Percentiles rank a stretch among this genome's conserved stretches.
These are phyloP conservation scores for Suillus cothurnatus DNA, from an alignment of 768 basidiomycete species.

Conservation along the genomic window DNA sequence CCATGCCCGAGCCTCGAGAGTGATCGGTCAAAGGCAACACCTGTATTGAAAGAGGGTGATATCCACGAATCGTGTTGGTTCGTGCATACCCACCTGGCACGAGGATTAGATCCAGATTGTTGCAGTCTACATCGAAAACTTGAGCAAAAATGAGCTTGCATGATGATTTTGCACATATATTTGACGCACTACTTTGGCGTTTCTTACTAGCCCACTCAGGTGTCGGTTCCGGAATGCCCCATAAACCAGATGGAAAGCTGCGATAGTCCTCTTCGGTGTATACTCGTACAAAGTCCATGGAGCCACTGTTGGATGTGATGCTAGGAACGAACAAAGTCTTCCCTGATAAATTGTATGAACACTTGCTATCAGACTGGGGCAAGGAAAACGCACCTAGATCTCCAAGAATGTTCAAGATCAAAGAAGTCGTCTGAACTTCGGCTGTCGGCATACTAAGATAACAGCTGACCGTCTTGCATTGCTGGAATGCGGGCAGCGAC, in stretches of 20 bases:
- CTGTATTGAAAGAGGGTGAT: conserved; percentile 35
- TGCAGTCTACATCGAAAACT: conserved; percentile 36
- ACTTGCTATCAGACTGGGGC: not conserved
- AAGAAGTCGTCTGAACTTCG: conserved; percentile 60
- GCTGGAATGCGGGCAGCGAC: conserved; percentile 51
- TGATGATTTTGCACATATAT: conserved; percentile 9
- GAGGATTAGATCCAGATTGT: conserved; percentile 62
- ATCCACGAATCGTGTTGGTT: conserved; percentile 2
- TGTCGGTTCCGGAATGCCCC: conserved; percentile 78
- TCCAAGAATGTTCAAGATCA: conserved; percentile 56
- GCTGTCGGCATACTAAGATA: conserved; percentile 80
- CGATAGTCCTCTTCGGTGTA: conserved; percentile 60
- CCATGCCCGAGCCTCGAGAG: conserved; percentile 77
- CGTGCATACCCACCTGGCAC: conserved; percentile 55
- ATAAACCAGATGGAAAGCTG: conserved; percentile 58
- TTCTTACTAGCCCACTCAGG: conserved; percentile 41
- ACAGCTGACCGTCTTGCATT: conserved; percentile 60
- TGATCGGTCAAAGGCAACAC: conserved; percentile 73
- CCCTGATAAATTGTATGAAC: conserved; percentile 37
- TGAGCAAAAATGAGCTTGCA: conserved; percentile 13
- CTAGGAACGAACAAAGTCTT: conserved; percentile 74
- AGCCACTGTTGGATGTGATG: conserved; percentile 45
- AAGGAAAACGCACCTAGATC: conserved; percentile 44
- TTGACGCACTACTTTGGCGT: conserved; percentile 55
- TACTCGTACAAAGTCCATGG: conserved; percentile 70